phyloP scores from a whole-genome alignment of 177 flowering plant genomes.

The Vitis hybrid region DNA sequence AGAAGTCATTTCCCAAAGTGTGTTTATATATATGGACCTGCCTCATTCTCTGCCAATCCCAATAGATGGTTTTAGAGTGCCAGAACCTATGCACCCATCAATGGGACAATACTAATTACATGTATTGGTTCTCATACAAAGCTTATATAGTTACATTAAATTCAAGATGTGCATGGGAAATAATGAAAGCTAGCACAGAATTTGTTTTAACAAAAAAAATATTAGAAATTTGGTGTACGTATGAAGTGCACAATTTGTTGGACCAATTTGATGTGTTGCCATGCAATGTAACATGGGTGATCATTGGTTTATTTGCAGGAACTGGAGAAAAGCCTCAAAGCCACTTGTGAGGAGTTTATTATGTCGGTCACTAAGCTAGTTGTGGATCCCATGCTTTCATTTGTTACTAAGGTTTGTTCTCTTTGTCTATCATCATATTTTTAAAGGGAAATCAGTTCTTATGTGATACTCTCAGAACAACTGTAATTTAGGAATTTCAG shows the following conservation, averaged over 20 bases:
- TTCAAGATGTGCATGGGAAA: too few species aligned
- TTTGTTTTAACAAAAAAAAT: too few species aligned
- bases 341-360: conserved; percentile 96
- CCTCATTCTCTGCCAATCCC: too few species aligned
- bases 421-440: background rate
- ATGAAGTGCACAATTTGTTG: background rate
- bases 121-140: too few species aligned
- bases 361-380: conserved; percentile 95
- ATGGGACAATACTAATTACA: too few species aligned
- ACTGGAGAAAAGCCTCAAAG: conserved; percentile 83
- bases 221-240: too few species aligned
- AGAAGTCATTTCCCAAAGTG: too few species aligned
- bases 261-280: background rate
- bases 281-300: background rate
- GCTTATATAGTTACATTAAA: too few species aligned
- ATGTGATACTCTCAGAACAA: background rate
- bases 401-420: conserved; percentile 84
- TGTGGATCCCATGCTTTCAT: conserved; percentile 98
- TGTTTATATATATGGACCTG: too few species aligned
- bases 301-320: conserved; percentile 51
- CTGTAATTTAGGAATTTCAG: background rate
- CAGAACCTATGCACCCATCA: too few species aligned
- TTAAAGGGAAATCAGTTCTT: background rate
- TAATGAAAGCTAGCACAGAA: too few species aligned
- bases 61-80: too few species aligned